Evolutionary conservation across 371 early-diverging fungal genomes (phyloP), one percentile per base, ranked within the genome.

Genomic region (Mycotypha africana): DNA sequence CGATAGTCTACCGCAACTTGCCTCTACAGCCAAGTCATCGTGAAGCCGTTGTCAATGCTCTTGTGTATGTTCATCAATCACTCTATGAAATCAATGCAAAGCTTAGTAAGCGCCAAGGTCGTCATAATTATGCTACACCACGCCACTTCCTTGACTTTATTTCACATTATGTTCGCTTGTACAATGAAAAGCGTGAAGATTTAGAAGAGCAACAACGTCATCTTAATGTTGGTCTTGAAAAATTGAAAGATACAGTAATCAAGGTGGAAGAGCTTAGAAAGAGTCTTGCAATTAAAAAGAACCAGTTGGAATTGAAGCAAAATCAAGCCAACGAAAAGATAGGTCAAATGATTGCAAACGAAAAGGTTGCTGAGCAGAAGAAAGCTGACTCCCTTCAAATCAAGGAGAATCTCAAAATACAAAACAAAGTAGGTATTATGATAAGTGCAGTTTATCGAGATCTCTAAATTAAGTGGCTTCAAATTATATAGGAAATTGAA

Each of bases 131-230:
- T 70, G 91, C 88, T 16, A 98, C 99, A 2, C 99, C 99, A 20
- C 86, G 99, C 26, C 98, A 98, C 65, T 98, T 90, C 69, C 76
- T 98, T 38, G 99, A 98, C 68, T 96, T 95, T 60, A 91, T 98
- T 50, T 85, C 85, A 46, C 96, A 96, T 45, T 97, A 92, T 56
- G 90, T 88, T 22, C 81, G 85, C 32, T 64, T 97, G 49, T 96
- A 85, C 73, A 84, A 82, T 53, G 93, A 93, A 68, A 95, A 94
- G 65, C 86, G 94, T 20, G 92, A 89, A 50, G 91, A 93, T 56
- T 74, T 99, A 20, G 97, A 99, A 70, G 97, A 98, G 49, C 95
- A 95, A 62, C 98, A 99, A 60, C 89, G 96, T 26, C 99, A 99
- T 54, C 77, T 98, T 56, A 95, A 96, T 56, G 90, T 94, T 49